These are phyloP conservation scores for Trichosporon sp. DNA, from an alignment of 1,284 basidiomycete genomes.

Conservation along the genomic window DNA sequence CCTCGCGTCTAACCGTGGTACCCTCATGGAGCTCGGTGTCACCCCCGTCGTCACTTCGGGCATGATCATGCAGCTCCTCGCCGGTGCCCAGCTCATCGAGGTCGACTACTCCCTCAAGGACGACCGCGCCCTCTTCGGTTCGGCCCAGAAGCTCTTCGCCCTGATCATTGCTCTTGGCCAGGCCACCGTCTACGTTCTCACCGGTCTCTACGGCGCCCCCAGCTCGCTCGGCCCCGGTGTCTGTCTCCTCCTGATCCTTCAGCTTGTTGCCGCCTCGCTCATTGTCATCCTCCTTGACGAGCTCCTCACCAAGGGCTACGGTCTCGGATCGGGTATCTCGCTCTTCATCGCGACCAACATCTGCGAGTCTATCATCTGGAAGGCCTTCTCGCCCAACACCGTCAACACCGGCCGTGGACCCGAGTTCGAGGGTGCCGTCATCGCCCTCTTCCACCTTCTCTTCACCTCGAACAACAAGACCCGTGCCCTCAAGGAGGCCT, in stretches of 20 bases:
- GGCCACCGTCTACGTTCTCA: slow-evolving; percentile 94
- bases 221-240: slow-evolving; percentile 92
- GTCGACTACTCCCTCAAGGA: slow-evolving; percentile 97
- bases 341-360: slow-evolving; percentile 99
- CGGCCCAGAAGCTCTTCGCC: slow-evolving; percentile 96
- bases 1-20: slow-evolving; percentile 94
- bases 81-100: slow-evolving; percentile 94
- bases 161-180: slow-evolving; percentile 95
- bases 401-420: slow-evolving; percentile 97
- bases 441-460: slow-evolving; percentile 93
- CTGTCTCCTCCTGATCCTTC: slow-evolving; percentile 88
- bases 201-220: slow-evolving; percentile 93
- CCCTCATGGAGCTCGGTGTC: slow-evolving; percentile 98
- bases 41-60: slow-evolving; percentile 95
- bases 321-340: slow-evolving; percentile 96
- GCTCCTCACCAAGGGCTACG: slow-evolving; percentile 97
- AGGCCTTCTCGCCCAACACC: slow-evolving; percentile 96
- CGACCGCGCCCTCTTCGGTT: slow-evolving; percentile 90
- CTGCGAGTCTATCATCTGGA: slow-evolving; percentile 99
- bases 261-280: slow-evolving; percentile 86
- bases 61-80: slow-evolving; percentile 99
- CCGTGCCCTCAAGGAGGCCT: slow-evolving; percentile 92
- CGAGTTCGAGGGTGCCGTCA: slow-evolving; percentile 95
- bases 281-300: slow-evolving; percentile 98
- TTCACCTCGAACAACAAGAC: slow-evolving; percentile 99